A percentile compares a stretch with the other conserved stretches of the same genome.
These are phyloP conservation scores for Ganoderma multipileum DNA, from an alignment of 1,284 basidiomycete species.

Conservation along the genomic window DNA sequence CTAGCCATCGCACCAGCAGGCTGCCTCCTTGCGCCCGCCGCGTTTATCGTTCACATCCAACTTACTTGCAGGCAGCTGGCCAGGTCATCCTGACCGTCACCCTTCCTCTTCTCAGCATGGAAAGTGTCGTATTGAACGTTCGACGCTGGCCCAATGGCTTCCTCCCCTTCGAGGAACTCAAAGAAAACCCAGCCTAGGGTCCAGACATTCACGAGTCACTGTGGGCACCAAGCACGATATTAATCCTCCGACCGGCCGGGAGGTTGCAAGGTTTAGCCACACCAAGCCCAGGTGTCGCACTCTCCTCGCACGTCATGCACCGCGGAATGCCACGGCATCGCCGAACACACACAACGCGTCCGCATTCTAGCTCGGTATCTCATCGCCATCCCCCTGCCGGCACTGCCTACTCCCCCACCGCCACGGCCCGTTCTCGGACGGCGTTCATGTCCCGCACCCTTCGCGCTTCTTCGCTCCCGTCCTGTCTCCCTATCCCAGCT, in stretches of 20 bases:
- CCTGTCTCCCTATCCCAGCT: background rate
- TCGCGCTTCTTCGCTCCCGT: slow-evolving; percentile 2
- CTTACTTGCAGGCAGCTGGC: background rate
- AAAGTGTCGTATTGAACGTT: background rate
- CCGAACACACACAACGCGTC: background rate
- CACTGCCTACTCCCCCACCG: background rate
- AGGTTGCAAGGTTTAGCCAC: slow-evolving; percentile 1
- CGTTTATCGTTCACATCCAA: background rate
- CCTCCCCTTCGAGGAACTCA: background rate
- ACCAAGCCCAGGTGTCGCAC: background rate
- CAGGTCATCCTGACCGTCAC: background rate
- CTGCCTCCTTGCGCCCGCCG: background rate
- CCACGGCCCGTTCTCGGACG: background rate
- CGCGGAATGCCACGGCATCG: background rate
- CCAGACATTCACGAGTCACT: background rate
- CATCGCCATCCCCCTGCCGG: background rate
- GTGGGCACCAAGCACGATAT: background rate
- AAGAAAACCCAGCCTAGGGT: background rate
- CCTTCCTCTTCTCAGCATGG: background rate
- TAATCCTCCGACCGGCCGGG: background rate
- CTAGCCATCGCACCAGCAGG: slow-evolving; percentile 5
- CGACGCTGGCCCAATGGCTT: background rate
- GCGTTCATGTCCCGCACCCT: background rate
- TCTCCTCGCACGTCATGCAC: background rate
- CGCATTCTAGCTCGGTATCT: background rate